A percentile compares a stretch with the other conserved stretches of the same genome.
phyloP scores from a whole-genome alignment of 2,329 filamentous ascomycete species.

The Epichloe elymi region DNA sequence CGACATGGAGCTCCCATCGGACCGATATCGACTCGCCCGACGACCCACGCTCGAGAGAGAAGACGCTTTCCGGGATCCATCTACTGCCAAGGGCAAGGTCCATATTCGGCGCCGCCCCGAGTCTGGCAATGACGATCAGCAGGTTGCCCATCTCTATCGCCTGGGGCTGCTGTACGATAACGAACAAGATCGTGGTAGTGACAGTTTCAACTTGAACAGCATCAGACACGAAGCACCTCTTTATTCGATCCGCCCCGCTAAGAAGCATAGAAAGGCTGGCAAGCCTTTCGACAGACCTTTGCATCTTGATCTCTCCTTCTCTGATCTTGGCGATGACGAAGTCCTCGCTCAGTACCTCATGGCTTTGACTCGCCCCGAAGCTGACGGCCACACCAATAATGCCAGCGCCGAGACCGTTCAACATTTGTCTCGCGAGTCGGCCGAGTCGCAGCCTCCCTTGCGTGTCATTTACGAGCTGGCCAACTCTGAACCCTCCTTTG shows the following conservation, averaged over 20 bases:
- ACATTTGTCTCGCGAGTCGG: conserved; percentile 5
- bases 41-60: conserved; percentile 31
- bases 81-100: conserved; percentile 22
- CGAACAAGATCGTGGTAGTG: conserved; percentile 17
- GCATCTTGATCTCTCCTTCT: conserved; percentile 28
- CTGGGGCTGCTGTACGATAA: conserved; percentile 32
- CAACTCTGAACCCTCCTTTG: conserved; percentile 18
- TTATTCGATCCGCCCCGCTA: conserved; percentile 25
- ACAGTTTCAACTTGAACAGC: conserved; percentile 24
- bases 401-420: conserved; percentile 6
- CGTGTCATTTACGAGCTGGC: conserved; percentile 28
- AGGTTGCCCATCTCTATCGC: conserved; percentile 29
- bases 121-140: conserved; percentile 18
- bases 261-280: conserved; percentile 16
- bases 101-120: conserved; percentile 12
- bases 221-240: conserved; percentile 25
- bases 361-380: conserved; percentile 9
- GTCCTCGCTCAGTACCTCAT: conserved; percentile 24
- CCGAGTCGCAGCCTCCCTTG: conserved; percentile 18
- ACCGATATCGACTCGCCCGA: conserved; percentile 20
- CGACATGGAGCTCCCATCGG: conserved; percentile 23
- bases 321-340: conserved; percentile 27
- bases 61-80: conserved; percentile 31
- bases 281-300: conserved; percentile 10
- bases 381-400: conserved; percentile 11